These are phyloP conservation scores for Hymenoscyphus infarciens DNA, from an alignment of 2,329 filamentous ascomycete species.

Conservation along the genomic window DNA sequence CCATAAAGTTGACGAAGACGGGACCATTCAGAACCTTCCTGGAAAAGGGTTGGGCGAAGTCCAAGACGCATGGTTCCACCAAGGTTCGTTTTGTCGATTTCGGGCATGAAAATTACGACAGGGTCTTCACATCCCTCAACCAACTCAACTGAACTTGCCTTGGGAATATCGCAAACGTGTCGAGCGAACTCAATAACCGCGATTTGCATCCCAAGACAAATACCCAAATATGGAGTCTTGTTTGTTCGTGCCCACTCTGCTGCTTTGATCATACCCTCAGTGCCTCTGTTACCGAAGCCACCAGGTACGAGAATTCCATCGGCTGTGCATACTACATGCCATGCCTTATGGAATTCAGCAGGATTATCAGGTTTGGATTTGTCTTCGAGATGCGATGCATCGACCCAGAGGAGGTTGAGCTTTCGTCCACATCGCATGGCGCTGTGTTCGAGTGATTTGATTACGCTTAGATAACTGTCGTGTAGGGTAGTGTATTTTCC, in stretches of 20 bases:
- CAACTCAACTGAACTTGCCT: conserved; percentile 35
- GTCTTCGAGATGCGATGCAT: conserved; percentile 78
- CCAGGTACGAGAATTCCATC: conserved; percentile 57
- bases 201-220: conserved; percentile 73
- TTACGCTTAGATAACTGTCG: conserved; percentile 80
- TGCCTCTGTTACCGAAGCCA: conserved; percentile 66
- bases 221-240: conserved; percentile 77
- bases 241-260: conserved; percentile 85
- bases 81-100: conserved; percentile 70
- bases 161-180: conserved; percentile 62
- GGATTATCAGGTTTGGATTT: conserved; percentile 58
- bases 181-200: conserved; percentile 87
- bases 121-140: conserved; percentile 32
- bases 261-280: conserved; percentile 84
- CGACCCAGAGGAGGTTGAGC: conserved; percentile 78
- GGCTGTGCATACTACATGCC: conserved; percentile 73
- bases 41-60: conserved; percentile 70
- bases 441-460: conserved; percentile 85
- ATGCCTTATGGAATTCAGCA: conserved; percentile 77
- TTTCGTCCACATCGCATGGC: conserved; percentile 82
- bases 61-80: conserved; percentile 81
- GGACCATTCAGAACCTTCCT: conserved; percentile 72
- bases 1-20: conserved; percentile 74
- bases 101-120: conserved; percentile 88
- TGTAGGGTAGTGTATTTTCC: conserved; percentile 87